Base-by-base conservation (phyloP, 2,329 filamentous ascomycete species). In the Venturia nashicola region DNA sequence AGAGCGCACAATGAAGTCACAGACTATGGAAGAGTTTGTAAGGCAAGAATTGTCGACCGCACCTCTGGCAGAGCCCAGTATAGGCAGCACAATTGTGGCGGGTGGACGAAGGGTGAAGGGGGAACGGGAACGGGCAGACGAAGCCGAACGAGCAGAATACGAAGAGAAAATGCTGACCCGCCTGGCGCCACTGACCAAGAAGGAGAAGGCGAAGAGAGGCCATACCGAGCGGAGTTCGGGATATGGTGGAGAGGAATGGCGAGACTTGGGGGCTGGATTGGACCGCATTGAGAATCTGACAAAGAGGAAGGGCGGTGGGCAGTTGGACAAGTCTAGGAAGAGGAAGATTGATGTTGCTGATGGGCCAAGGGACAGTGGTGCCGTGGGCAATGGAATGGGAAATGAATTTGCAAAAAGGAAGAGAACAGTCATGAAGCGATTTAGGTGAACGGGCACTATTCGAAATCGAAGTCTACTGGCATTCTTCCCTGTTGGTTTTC, bases 201-300 rank as follows among this genome's bases (percentile, higher is more conserved):
- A 96, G 78, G 91, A 96, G 5, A 78, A 80, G 65, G 82, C 85
- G 59, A 87, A 89, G 78, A 85, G 83, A 72, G 78, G 78, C 39
- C 78, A 74, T 3, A 75, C 73, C 54, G 72, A 71, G 46, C 74
- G 75, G 20, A 73, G 75, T 44, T 73, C 74, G 43, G 70, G 70
- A 64, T 97, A 89, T 76, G 93, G 93, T 66, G 94, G 94, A 61
- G 94, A 97, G 76, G 94, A 97, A 72, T 97, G 91, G 90, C 84
- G 87, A 67, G 86, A 88, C 34, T 78, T 99, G 55, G 90, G 90
- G 64, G 87, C 92, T 72, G 91, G 91, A 8, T 84, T 92, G 61
- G 90, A 96, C 76, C 83, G 93, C 55, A 96, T 97, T 75, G 88
- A 91, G 69, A 82, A 86, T 67, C 79, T 96, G 71, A 97, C 92